Evolutionary conservation across 768 basidiomycete species (phyloP).

Genomic region (Tubosaeta sp.): DNA sequence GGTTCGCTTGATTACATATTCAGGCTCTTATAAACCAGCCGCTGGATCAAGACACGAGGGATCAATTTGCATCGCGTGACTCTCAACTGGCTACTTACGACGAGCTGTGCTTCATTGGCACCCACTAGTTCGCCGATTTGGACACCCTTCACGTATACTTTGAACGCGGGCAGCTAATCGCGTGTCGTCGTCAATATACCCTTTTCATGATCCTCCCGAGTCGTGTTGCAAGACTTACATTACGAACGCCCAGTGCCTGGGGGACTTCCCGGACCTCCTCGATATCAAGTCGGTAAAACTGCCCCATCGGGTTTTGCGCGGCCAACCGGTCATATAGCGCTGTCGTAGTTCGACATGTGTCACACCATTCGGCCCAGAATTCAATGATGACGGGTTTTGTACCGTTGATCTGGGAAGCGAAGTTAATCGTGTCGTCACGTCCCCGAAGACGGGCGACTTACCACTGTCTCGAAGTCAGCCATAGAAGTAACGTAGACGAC

Average conservation of each 20-base stretch:
- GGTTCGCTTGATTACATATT: slow-evolving; percentile 18
- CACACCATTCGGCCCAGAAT: slow-evolving; percentile 32
- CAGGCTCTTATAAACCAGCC: slow-evolving; percentile 27
- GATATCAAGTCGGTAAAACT: slow-evolving; percentile 30
- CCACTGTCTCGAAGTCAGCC: slow-evolving; percentile 22
- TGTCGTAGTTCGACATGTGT: slow-evolving; percentile 20
- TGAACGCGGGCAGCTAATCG: slow-evolving; percentile 27
- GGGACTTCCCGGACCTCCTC: slow-evolving; percentile 27
- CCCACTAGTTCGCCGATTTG: slow-evolving; percentile 29
- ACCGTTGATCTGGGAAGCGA: slow-evolving; percentile 14
- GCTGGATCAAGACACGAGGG: slow-evolving; percentile 18
- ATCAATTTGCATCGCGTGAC: slow-evolving; percentile 15
- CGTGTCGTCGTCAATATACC: slow-evolving; percentile 7
- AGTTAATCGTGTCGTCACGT: slow-evolving; percentile 7
- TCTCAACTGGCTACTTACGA: slow-evolving; percentile 13
- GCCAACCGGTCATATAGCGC: slow-evolving; percentile 22
- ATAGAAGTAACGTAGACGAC: slow-evolving; percentile 24
- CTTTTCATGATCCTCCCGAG: slow-evolving; percentile 12
- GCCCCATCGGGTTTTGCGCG: slow-evolving; percentile 21
- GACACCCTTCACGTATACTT: slow-evolving; percentile 29
- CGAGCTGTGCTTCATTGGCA: slow-evolving; percentile 21
- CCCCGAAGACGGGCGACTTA: slow-evolving; percentile 7
- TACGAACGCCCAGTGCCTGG: slow-evolving; percentile 21
- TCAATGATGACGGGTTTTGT: slow-evolving; percentile 25
- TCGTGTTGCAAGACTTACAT: slow-evolving; percentile 12